phyloP scores from a whole-genome alignment of 495 filamentous ascomycete genomes.

The Lophium mytilinum region DNA sequence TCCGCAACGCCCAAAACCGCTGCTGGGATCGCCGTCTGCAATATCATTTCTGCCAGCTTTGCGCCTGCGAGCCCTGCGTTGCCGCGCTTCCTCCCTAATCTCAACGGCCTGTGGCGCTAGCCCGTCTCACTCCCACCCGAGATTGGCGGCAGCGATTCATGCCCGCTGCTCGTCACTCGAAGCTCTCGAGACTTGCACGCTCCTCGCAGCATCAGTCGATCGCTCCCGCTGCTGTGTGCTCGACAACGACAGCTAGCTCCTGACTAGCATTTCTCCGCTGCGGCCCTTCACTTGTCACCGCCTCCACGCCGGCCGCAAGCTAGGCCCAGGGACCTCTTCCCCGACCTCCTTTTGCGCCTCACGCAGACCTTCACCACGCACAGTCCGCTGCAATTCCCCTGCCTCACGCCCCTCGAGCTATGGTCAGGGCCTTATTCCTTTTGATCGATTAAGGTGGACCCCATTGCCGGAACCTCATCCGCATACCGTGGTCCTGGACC shows the following conservation, averaged over 20 bases:
- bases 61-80: neutral
- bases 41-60: constrained; percentile 9
- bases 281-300: constrained; percentile 9
- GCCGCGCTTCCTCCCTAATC: constrained; percentile 21
- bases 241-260: neutral
- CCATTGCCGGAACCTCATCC: constrained; percentile 20
- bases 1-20: constrained; percentile 7
- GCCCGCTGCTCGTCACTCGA: constrained; percentile 10
- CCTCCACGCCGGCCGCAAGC: constrained; percentile 7
- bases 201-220: neutral
- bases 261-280: neutral
- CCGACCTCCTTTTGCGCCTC: constrained; percentile 18
- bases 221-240: constrained; percentile 1
- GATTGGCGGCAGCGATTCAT: constrained; percentile 28
- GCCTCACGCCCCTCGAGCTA: constrained; percentile 26
- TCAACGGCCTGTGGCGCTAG: constrained; percentile 16
- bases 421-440: constrained; percentile 24
- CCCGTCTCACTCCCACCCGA: constrained; percentile 17
- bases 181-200: neutral
- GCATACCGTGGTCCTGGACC: constrained; percentile 29
- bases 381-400: constrained; percentile 19
- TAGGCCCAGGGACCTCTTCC: neutral
- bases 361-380: constrained; percentile 18
- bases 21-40: constrained; percentile 7
- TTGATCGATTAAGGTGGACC: constrained; percentile 23